Conservation (phyloP, 345 rosid genomes). For the Aquilaria yunnanensis region DNA sequence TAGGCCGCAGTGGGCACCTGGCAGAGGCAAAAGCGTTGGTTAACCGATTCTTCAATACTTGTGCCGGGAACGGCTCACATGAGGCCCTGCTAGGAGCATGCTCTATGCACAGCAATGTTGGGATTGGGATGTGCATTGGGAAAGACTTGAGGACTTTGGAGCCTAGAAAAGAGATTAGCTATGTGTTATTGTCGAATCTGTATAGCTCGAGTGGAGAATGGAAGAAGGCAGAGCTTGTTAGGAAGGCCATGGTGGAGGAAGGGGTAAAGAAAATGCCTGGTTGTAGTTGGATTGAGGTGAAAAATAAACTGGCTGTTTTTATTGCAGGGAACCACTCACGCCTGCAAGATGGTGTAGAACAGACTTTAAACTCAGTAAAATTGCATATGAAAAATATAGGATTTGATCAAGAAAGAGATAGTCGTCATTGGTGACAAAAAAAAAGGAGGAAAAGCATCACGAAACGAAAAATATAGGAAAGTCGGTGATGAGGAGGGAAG, state of each 20-base stretch:
- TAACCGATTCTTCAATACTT: slow-evolving; percentile 16
- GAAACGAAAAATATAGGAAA: no score
- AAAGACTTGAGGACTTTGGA: slow-evolving; percentile 29
- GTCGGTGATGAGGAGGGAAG: no score
- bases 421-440: no score
- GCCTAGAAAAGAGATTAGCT: slow-evolving; percentile 51
- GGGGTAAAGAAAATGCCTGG: slow-evolving; percentile 71
- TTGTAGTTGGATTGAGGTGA: slow-evolving; percentile 80
- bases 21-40: slow-evolving; percentile 49
- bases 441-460: no score
- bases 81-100: slow-evolving; percentile 71
- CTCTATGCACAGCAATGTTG: slow-evolving; percentile 32
- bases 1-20: slow-evolving; percentile 61
- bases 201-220: slow-evolving; percentile 57
- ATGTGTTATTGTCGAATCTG: slow-evolving; percentile 59
- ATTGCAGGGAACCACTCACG: slow-evolving; percentile 41
- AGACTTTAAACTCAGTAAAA: slow-evolving; percentile 30
- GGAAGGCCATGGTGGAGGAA: slow-evolving; percentile 49
- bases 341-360: slow-evolving; percentile 27
- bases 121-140: slow-evolving; percentile 36
- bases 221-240: slow-evolving; percentile 72
- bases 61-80: slow-evolving; percentile 16
- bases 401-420: neutral
- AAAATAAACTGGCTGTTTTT: slow-evolving; percentile 37
- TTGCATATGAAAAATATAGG: slow-evolving; percentile 41